Percentiles rank a stretch among this genome's conserved stretches.
These are phyloP conservation scores for Yamadazyma sp. DNA, from an alignment of 1,139 yeast species.

Conservation along the genomic window DNA sequence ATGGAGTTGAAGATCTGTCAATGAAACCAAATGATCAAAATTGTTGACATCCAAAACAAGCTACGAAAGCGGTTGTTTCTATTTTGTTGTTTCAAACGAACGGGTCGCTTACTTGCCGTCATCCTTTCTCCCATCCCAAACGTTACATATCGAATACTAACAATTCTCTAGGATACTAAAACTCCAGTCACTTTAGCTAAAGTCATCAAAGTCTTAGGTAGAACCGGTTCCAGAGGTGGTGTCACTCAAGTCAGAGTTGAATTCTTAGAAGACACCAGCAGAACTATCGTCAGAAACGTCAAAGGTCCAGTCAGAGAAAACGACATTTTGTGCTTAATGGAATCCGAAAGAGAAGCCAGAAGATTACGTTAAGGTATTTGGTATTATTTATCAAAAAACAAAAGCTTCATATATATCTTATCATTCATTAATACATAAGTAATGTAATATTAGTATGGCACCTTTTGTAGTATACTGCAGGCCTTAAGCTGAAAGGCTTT, in stretches of 20 bases:
- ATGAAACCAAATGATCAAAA: no score
- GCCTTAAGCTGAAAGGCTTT: no score
- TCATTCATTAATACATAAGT: slow-evolving; percentile 5
- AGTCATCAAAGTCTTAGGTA: slow-evolving; percentile 98
- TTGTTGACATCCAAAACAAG: no score
- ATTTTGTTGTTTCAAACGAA: no score
- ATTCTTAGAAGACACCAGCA: slow-evolving; percentile 96
- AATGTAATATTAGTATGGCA: not conserved
- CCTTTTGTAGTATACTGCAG: no score
- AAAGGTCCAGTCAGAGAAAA: slow-evolving; percentile 99
- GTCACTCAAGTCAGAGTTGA: slow-evolving; percentile 99
- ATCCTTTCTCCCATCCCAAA: no score
- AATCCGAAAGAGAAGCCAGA: slow-evolving; percentile 99
- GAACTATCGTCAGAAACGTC: slow-evolving; percentile 99
- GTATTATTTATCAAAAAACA: slow-evolving; percentile 2
- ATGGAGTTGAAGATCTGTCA: no score
- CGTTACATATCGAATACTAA: slow-evolving; percentile 17
- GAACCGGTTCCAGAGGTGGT: slow-evolving; percentile 99
- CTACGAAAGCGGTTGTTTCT: no score
- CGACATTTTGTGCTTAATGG: slow-evolving; percentile 98
- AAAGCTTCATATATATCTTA: slow-evolving; percentile 4
- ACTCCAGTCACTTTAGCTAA: slow-evolving; percentile 99
- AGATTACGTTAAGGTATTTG: slow-evolving; percentile 44
- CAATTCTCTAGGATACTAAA: slow-evolving; percentile 60
- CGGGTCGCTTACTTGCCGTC: no score